phyloP scores from a whole-genome alignment of 2,329 filamentous ascomycete genomes.

The Colletotrichum scovillei region DNA sequence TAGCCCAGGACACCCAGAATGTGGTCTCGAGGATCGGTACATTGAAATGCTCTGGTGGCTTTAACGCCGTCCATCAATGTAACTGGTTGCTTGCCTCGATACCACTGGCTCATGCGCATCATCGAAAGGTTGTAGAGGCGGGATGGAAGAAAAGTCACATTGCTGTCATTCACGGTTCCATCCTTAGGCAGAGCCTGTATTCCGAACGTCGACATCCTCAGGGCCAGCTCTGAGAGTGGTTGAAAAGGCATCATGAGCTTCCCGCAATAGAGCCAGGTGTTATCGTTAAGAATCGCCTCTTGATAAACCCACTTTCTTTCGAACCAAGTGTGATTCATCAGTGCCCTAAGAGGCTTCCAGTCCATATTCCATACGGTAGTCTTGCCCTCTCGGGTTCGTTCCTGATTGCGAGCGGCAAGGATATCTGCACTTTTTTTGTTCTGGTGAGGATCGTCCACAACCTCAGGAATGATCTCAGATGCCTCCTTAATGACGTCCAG shows the following conservation, averaged over 20 bases:
- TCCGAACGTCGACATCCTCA: conserved; percentile 2
- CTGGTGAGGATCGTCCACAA: conserved; percentile 6
- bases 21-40: conserved; percentile 19
- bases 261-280: conserved; percentile 14
- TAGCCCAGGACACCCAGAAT: conserved; percentile 7
- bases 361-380: neutral
- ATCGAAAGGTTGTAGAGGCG: conserved; percentile 18
- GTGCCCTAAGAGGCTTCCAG: neutral
- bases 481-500: neutral
- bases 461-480: neutral
- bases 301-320: conserved; percentile 19
- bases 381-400: neutral
- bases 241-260: conserved; percentile 1
- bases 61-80: conserved; percentile 16
- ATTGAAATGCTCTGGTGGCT: neutral
- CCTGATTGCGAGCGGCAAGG: neutral
- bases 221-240: neutral
- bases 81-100: conserved; percentile 7
- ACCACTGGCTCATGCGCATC: conserved; percentile 12
- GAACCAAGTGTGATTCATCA: conserved; percentile 12
- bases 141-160: neutral
- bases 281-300: conserved; percentile 2
- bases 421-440: neutral
- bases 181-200: neutral
- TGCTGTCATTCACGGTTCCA: neutral